Base-by-base conservation (phyloP, 2,329 filamentous ascomycete genomes). In the Xylariaceae sp. region DNA sequence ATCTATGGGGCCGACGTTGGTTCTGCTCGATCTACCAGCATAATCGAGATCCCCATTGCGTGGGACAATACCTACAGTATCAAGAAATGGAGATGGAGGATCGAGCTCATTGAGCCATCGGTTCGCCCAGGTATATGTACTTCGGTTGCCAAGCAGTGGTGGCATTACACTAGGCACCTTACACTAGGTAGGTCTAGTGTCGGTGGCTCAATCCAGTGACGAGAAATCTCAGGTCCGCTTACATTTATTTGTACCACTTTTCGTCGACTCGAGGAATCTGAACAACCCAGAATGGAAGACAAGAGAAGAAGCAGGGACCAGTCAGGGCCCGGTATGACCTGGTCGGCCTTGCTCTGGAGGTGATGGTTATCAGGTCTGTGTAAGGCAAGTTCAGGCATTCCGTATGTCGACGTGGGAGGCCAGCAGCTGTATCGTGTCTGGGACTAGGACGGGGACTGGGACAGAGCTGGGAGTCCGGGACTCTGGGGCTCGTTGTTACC, bases 31-130 rank as follows among this genome's bases (percentile, higher is more conserved):
- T 71, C 67, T 59, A 56, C 62, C 64, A 66, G 67, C 65, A 64
- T 67, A 71, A 70, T 64, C 64, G 61, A 69, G 69, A 71, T 71
- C 69, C 67, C 65, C 67, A 71, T 56, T 58, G 55, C 68, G 66
- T 66, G 62, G 64, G 60, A 60, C 59, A 51, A 51, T 51, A 45
- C 42, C 51, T 50, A 55, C 50, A 42, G 50, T 51, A 53, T 17
- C 56, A 49, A 11, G 44, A 52, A 37, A 55, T 53, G 50, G 35
- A 45, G 37, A 56, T 48, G 63, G 53, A 49, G 39, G 53, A 58
- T 61, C 60, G 55, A 47, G 15, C 53, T 34, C 45, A 58, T 60
- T 56, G 61, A 56, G 51, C 18, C 51, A 61, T 63, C 58, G 39
- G 23, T 51, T 51, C 50, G 34, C 7, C 39, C 55, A 58, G 42